Evolutionary conservation across 176 grass and related monocot species (phyloP).

Genomic region (Otatea glauca): DNA sequence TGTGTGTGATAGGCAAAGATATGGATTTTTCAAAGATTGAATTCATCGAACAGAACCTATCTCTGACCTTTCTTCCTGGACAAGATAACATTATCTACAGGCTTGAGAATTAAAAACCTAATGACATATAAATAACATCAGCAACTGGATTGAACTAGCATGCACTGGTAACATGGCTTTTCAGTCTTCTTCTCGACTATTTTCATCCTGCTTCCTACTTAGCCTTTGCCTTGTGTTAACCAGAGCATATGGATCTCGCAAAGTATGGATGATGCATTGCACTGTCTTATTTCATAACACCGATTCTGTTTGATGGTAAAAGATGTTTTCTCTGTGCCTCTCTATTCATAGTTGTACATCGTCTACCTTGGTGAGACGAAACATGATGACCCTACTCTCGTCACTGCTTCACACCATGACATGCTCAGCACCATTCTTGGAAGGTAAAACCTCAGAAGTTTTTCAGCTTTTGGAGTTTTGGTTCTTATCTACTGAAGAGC

Average conservation of each 20-base stretch:
- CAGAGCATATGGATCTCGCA: constrained; percentile 24
- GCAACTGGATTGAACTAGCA: neutral
- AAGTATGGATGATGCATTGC: constrained; percentile 4
- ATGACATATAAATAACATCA: constrained; percentile 31
- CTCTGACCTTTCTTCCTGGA: constrained; percentile 33
- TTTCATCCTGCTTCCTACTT: neutral
- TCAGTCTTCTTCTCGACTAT: neutral
- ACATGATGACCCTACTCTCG: constrained; percentile 26
- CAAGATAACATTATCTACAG: neutral
- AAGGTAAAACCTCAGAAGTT: constrained; percentile 30
- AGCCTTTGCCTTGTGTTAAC: constrained; percentile 21
- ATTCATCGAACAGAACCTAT: constrained; percentile 14
- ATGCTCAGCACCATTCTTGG: constrained; percentile 41
- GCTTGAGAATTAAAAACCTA: constrained; percentile 2
- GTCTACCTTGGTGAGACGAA: constrained; percentile 47
- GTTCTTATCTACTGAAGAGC: neutral
- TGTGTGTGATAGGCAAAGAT: neutral
- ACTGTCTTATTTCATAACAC: neutral
- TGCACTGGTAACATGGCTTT: constrained; percentile 21
- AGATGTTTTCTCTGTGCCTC: constrained; percentile 7
- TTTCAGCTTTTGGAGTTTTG: neutral
- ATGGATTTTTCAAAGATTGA: neutral
- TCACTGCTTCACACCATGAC: constrained; percentile 39
- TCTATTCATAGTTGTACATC: constrained; percentile 31
- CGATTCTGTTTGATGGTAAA: neutral